Percentiles rank a stretch among this genome's conserved stretches.
These are phyloP conservation scores for Coemansia sp. DNA, from an alignment of 192 early-diverging fungal genomes.

Conservation along the genomic window DNA sequence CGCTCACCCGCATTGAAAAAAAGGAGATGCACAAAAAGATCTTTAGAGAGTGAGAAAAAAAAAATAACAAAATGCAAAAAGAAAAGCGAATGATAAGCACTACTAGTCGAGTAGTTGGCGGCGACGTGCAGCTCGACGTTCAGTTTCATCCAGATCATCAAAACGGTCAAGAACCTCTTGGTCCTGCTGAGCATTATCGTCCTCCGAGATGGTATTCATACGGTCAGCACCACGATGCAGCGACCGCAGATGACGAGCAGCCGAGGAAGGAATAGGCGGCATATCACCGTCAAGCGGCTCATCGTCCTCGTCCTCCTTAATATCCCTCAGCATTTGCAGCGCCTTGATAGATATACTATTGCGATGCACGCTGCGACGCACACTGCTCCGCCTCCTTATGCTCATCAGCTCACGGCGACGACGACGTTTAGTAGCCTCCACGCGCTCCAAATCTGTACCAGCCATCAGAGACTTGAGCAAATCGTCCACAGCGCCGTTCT, in stretches of 20 bases:
- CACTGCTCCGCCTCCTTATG: slow-evolving; percentile 53
- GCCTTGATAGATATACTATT: slow-evolving; percentile 58
- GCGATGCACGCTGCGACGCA: slow-evolving; percentile 56
- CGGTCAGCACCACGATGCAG: slow-evolving; percentile 19
- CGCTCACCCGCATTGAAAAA: neutral
- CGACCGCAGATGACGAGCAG: slow-evolving; percentile 20
- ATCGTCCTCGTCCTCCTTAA: slow-evolving; percentile 52
- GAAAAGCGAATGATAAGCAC: neutral
- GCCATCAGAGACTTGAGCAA: slow-evolving; percentile 71
- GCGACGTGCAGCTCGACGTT: slow-evolving; percentile 40
- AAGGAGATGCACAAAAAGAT: neutral
- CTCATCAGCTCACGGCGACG: slow-evolving; percentile 55
- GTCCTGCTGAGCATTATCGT: slow-evolving; percentile 14
- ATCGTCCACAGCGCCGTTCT: slow-evolving; percentile 80
- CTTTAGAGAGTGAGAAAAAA: slow-evolving; percentile 1
- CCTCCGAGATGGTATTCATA: slow-evolving; percentile 48
- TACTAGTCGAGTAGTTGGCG: slow-evolving; percentile 26
- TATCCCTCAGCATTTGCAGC: slow-evolving; percentile 56
- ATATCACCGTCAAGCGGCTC: neutral
- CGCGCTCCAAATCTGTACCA: slow-evolving; percentile 66
- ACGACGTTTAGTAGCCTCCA: slow-evolving; percentile 49
- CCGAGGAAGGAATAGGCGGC: slow-evolving; percentile 19
- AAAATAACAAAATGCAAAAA: slow-evolving; percentile 10
- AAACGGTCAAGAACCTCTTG: neutral
- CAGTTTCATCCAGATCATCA: slow-evolving; percentile 22